A percentile compares a stretch with the other conserved stretches of the same genome.
Conservation (phyloP, 345 rosid species). For the Toxicodendron radicans region DNA sequence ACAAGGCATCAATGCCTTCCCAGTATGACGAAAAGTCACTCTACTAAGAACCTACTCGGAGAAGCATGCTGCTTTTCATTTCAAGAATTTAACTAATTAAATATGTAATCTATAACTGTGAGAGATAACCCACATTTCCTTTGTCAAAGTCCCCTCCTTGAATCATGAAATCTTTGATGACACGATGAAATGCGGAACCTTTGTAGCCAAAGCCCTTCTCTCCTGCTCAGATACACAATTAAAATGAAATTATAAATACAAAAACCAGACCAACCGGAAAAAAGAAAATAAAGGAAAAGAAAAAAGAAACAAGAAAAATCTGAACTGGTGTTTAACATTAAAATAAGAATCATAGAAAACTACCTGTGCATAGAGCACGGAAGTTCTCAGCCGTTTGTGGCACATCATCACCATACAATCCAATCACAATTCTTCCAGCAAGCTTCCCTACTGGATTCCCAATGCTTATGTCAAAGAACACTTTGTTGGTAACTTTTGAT, state of each 20-base stretch:
- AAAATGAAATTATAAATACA: conserved; percentile 8
- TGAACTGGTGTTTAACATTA: not conserved
- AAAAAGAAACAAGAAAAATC: not conserved
- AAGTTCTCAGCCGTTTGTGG: conserved; percentile 95
- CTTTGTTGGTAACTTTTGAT: conserved; percentile 85
- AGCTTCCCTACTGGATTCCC: conserved; percentile 91
- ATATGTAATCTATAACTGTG: not conserved
- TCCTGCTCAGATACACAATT: conserved; percentile 45
- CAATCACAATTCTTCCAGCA: conserved; percentile 87
- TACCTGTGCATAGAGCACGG: conserved; percentile 96
- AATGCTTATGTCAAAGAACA: conserved; percentile 86
- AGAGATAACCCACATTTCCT: conserved; percentile 75
- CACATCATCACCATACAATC: conserved; percentile 92
- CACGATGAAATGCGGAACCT: conserved; percentile 80
- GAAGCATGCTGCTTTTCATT: not conserved
- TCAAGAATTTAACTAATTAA: not conserved
- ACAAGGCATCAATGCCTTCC: not conserved
- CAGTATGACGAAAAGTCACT: not conserved
- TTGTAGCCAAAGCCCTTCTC: conserved; percentile 98
- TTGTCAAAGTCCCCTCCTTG: conserved; percentile 99
- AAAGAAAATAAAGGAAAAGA: not conserved
- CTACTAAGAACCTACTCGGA: not conserved
- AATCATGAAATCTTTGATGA: conserved; percentile 96
- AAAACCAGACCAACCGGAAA: not conserved
- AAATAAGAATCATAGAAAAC: not conserved